Evolutionary conservation across 208 protist species (phyloP).

Genomic region (Strigomonas galati): DNA sequence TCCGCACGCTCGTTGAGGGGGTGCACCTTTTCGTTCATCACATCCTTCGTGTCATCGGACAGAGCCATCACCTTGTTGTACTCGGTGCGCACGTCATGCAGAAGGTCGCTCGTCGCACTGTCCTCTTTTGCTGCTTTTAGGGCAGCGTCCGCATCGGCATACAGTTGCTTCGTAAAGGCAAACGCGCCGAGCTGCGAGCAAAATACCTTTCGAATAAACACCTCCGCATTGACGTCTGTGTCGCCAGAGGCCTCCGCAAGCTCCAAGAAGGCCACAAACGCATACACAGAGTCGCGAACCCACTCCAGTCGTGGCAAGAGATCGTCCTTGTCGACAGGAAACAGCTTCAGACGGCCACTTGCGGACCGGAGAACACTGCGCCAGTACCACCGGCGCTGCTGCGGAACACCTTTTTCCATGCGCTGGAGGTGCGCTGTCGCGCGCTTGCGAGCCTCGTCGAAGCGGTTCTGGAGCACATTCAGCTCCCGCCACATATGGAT

Average conservation of each 20-base stretch:
- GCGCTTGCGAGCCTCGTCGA: constrained; percentile 50
- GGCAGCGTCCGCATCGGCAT: constrained; percentile 10
- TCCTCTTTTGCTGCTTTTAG: not conserved
- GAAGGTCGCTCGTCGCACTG: no score
- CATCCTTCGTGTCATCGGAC: constrained; percentile 42
- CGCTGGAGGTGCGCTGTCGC: constrained; percentile 66
- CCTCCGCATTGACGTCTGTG: constrained; percentile 27
- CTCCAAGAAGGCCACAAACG: constrained; percentile 77
- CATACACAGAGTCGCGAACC: constrained; percentile 70
- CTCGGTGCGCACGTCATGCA: constrained; percentile 12
- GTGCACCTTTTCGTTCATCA: constrained; percentile 46
- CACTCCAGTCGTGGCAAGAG: constrained; percentile 83
- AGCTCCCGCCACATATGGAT: constrained; percentile 86
- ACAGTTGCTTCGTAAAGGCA: constrained; percentile 18
- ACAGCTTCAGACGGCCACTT: constrained; percentile 51
- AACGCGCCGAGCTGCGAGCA: constrained; percentile 49
- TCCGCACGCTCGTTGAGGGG: constrained; percentile 66
- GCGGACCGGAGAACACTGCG: constrained; percentile 67
- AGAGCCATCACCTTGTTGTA: constrained; percentile 16
- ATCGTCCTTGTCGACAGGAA: constrained; percentile 67
- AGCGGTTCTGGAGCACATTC: constrained; percentile 68
- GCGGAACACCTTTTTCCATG: constrained; percentile 70
- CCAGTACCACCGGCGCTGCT: constrained; percentile 89
- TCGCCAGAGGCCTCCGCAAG: constrained; percentile 66
- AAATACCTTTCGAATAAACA: constrained; percentile 67